Percentiles rank a stretch among this genome's conserved stretches.
phyloP scores from a whole-genome alignment of 2,329 filamentous ascomycete genomes.

The Alternaria ethzedia region DNA sequence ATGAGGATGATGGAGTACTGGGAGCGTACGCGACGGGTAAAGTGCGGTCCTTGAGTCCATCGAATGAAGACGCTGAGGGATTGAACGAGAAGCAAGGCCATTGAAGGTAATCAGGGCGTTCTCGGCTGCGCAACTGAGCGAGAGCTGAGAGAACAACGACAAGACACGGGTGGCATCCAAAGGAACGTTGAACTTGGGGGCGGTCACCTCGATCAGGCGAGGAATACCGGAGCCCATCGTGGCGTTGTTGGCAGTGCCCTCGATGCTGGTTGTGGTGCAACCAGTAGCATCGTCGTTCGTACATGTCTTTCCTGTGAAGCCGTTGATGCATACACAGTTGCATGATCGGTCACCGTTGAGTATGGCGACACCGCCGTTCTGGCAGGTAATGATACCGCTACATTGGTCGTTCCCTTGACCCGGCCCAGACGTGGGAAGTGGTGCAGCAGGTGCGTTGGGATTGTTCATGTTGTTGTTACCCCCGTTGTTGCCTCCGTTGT shows the following conservation, averaged over 20 bases:
- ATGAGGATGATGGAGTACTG: slow-evolving; percentile 33
- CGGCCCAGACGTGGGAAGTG: slow-evolving; percentile 24
- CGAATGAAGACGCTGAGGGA: slow-evolving; percentile 16
- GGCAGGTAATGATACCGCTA: slow-evolving; percentile 67
- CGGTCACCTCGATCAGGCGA: slow-evolving; percentile 69
- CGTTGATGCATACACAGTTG: slow-evolving; percentile 86
- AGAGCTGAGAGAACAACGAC: slow-evolving; percentile 74
- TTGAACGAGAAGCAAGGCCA: slow-evolving; percentile 50
- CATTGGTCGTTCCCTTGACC: slow-evolving; percentile 55
- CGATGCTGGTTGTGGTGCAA: slow-evolving; percentile 61
- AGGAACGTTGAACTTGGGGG: slow-evolving; percentile 75
- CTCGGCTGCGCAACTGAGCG: slow-evolving; percentile 81
- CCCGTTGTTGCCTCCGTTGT: slow-evolving; percentile 15
- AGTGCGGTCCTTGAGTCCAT: slow-evolving; percentile 27
- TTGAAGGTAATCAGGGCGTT: slow-evolving; percentile 89
- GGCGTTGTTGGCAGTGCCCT: slow-evolving; percentile 58
- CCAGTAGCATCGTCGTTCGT: slow-evolving; percentile 55
- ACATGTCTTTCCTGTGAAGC: slow-evolving; percentile 75
- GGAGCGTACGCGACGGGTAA: slow-evolving; percentile 31
- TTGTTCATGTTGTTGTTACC: slow-evolving; percentile 31
- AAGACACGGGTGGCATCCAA: slow-evolving; percentile 74
- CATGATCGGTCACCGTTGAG: slow-evolving; percentile 69
- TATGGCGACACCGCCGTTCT: slow-evolving; percentile 81
- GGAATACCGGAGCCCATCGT: slow-evolving; percentile 83
- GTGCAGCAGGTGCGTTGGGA: slow-evolving; percentile 19